Percentiles rank a stretch among this genome's conserved stretches.
These are phyloP conservation scores for Diaporthe citri DNA, from an alignment of 2,329 filamentous ascomycete genomes.

Conservation along the genomic window DNA sequence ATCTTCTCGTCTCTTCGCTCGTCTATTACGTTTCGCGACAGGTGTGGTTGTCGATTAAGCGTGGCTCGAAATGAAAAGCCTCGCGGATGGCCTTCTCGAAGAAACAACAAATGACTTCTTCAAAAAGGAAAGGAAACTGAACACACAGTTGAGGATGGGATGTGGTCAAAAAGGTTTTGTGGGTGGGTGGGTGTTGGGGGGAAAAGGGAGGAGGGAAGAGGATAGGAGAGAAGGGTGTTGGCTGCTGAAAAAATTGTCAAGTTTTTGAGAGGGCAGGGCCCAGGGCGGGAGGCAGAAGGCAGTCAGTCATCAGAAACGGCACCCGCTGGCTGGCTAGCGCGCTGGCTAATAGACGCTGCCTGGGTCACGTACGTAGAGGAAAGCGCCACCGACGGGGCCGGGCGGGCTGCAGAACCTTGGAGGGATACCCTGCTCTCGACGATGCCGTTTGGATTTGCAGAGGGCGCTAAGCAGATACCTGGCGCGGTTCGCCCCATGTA, in stretches of 20 bases:
- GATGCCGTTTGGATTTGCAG: neutral
- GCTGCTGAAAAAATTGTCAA: slow-evolving; percentile 44
- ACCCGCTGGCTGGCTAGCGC: neutral
- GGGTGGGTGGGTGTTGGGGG: slow-evolving; percentile 45
- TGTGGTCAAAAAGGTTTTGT: slow-evolving; percentile 49
- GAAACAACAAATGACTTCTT: slow-evolving; percentile 55
- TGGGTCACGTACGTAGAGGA: slow-evolving; percentile 34
- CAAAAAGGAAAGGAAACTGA: slow-evolving; percentile 58
- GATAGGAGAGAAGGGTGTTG: slow-evolving; percentile 43
- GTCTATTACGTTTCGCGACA: slow-evolving; percentile 40
- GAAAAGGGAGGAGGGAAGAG: slow-evolving; percentile 41
- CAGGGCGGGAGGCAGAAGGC: slow-evolving; percentile 22
- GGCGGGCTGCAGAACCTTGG: slow-evolving; percentile 9
- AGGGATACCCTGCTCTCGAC: neutral
- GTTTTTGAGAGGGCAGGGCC: slow-evolving; percentile 43
- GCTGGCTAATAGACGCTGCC: slow-evolving; percentile 27
- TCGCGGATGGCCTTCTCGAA: slow-evolving; percentile 56
- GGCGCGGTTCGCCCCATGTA: accelerated
- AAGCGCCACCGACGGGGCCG: slow-evolving; percentile 23
- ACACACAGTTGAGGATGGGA: slow-evolving; percentile 47
- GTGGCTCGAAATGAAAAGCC: slow-evolving; percentile 43
- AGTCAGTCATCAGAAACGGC: slow-evolving; percentile 25
- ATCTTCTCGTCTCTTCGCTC: slow-evolving; percentile 36
- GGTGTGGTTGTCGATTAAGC: slow-evolving; percentile 31
- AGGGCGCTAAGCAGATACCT: neutral